Percentiles rank a stretch among this genome's conserved stretches.
Conservation (phyloP, 805 yeast genomes). For the Soucietia sequanensis region DNA sequence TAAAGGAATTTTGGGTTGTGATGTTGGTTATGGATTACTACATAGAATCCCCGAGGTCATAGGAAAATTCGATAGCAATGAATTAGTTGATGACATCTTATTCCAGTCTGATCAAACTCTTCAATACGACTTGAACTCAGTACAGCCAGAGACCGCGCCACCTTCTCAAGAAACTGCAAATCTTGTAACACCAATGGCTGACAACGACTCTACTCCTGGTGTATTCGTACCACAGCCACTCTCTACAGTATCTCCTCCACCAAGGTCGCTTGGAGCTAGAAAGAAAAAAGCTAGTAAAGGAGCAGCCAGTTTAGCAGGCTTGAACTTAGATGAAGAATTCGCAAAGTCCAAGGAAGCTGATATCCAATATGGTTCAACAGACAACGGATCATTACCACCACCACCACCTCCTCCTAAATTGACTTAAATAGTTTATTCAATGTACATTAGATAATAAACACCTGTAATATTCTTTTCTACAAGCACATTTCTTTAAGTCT, state of each 20-base stretch:
- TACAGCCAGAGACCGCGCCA: neutral
- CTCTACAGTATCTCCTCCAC: conserved; percentile 15
- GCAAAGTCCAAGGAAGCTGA: conserved; percentile 39
- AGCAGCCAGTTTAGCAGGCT: conserved; percentile 20
- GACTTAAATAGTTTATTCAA: too few relatives aligned
- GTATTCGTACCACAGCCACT: conserved; percentile 5
- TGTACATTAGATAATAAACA: neutral
- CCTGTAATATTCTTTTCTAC: too few relatives aligned
- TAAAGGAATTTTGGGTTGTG: conserved; percentile 84
- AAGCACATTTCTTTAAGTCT: too few relatives aligned
- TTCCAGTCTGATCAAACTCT: conserved; percentile 25
- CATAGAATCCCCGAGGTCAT: conserved; percentile 79
- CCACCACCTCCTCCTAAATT: conserved; percentile 34
- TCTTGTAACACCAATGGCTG: neutral
- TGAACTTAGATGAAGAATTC: conserved; percentile 44
- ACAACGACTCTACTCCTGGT: neutral
- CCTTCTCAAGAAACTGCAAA: neutral
- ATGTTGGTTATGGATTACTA: conserved; percentile 88
- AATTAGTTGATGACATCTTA: conserved; percentile 31
- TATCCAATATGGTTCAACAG: conserved; percentile 9
- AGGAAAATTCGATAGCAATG: conserved; percentile 44
- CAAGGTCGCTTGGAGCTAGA: conserved; percentile 21
- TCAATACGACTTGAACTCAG: neutral
- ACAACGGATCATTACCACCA: conserved; percentile 15
- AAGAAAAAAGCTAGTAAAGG: conserved; percentile 25